Evolutionary conservation across 2,329 filamentous ascomycete genomes (phyloP).

Genomic region (Diplodia corticola): DNA sequence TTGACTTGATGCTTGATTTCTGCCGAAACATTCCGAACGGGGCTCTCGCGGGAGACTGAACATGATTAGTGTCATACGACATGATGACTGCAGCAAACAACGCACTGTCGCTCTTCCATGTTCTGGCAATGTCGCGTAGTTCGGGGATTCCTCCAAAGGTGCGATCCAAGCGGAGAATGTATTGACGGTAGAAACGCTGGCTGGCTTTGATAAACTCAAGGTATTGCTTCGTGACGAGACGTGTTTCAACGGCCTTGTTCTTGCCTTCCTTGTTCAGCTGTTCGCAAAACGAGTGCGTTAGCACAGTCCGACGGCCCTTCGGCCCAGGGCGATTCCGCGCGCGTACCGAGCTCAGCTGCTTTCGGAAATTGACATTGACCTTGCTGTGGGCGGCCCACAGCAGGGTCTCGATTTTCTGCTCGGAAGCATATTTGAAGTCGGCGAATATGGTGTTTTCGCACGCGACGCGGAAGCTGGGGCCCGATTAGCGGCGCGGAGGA

Average conservation of each 20-base stretch:
- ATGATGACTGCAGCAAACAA: neutral
- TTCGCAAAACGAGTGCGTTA: neutral
- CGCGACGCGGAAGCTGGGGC: slow-evolving; percentile 64
- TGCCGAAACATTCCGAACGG: slow-evolving; percentile 41
- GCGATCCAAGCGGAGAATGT: slow-evolving; percentile 73
- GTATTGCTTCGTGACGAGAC: slow-evolving; percentile 81
- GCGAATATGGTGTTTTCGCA: slow-evolving; percentile 72
- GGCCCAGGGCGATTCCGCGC: slow-evolving; percentile 26
- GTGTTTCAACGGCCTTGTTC: slow-evolving; percentile 61
- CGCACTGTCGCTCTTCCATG: slow-evolving; percentile 34
- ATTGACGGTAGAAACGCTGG: slow-evolving; percentile 84
- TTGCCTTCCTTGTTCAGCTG: slow-evolving; percentile 33
- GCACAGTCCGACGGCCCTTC: neutral
- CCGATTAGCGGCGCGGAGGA: slow-evolving; percentile 21
- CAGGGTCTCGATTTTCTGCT: slow-evolving; percentile 64
- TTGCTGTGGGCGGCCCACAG: slow-evolving; percentile 79
- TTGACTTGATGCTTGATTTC: slow-evolving; percentile 59
- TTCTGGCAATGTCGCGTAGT: slow-evolving; percentile 56
- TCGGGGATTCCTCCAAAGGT: slow-evolving; percentile 59
- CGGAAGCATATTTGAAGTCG: slow-evolving; percentile 67
- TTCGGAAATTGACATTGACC: slow-evolving; percentile 77
- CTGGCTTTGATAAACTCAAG: slow-evolving; percentile 82
- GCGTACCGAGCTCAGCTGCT: slow-evolving; percentile 57
- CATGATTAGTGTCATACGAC: slow-evolving; percentile 38
- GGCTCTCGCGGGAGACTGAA: slow-evolving; percentile 32